Percentiles rank a stretch among this genome's conserved stretches.
Conservation (phyloP, 2,329 filamentous ascomycete genomes). For the Trichoderma koningii region DNA sequence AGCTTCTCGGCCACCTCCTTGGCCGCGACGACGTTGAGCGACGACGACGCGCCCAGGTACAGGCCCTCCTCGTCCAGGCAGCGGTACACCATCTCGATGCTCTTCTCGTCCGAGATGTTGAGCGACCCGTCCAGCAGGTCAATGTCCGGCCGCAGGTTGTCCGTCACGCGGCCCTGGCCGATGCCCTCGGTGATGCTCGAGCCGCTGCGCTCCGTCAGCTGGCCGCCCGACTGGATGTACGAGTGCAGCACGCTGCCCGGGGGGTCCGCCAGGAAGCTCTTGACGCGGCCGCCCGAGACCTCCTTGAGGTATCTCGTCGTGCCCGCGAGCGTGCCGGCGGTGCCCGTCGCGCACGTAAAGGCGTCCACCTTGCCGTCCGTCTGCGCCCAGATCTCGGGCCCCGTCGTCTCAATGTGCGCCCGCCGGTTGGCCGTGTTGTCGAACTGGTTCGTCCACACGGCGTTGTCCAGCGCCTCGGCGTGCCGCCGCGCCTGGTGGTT, state of each 20-base stretch:
- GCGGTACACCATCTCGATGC: constrained; percentile 95
- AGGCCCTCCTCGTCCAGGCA: constrained; percentile 94
- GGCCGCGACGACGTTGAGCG: constrained; percentile 92
- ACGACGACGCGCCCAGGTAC: constrained; percentile 91
- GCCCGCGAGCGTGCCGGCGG: constrained; percentile 87
- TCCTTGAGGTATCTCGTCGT: constrained; percentile 88
- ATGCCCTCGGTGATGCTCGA: constrained; percentile 97
- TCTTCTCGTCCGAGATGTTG: constrained; percentile 87
- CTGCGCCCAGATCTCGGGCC: constrained; percentile 96
- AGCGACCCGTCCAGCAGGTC: constrained; percentile 81
- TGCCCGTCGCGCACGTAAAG: constrained; percentile 94
- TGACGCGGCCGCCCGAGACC: constrained; percentile 73
- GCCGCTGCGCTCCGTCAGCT: constrained; percentile 76
- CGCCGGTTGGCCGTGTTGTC: constrained; percentile 93
- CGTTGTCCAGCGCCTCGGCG: constrained; percentile 81
- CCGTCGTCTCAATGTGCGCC: constrained; percentile 95
- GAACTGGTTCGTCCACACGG: constrained; percentile 99
- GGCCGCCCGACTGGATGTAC: constrained; percentile 84
- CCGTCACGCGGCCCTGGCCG: constrained; percentile 93
- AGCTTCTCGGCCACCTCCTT: constrained; percentile 91
- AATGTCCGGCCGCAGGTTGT: constrained; percentile 86
- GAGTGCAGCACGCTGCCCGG: constrained; percentile 91
- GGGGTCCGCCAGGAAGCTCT: constrained; percentile 89
- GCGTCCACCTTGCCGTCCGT: constrained; percentile 84
- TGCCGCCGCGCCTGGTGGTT: constrained; percentile 93